Base-by-base conservation (phyloP, 108 stramenopile species). In the Fragilaria radians region DNA sequence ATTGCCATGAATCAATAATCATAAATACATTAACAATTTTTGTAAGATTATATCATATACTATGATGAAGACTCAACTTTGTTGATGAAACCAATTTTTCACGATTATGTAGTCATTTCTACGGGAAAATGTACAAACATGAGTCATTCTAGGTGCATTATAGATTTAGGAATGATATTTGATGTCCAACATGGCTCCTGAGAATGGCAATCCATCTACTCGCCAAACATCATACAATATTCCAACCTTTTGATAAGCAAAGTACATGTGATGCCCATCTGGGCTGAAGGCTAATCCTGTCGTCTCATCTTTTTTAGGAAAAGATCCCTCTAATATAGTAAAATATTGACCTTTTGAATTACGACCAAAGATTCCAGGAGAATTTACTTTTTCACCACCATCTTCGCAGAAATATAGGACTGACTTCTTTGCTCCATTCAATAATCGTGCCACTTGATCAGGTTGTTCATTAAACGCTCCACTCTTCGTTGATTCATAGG, bases 351-450 rank as follows among this genome's bases (percentile, higher is more conserved):
- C 79, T 1, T 32, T 19, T 0, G 33, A 18, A 60, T 77, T 61
- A 5, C 63, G 27, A 0, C 61, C 79, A 55, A 74, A 73, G 9
- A 82, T 48, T 4, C 79, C 85, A 0, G 66, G 51, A n/a, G 55
- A 5, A 7, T 14, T 14, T 11, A 11, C 36, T 0, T 52, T 58
- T 0, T 25, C 29, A 5, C 68, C 77, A 21, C 70, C 76, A 25
- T 81, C 75, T 70, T 86, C 79, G 0, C 75, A 77, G 9, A 82
- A 66, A 56, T 79, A 86, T 1, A 86, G 23, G 25, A 82, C 52
- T 2, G 71, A 59, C 0, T 33, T 36, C 5, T 59, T 48, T 19
- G 42, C 55, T 0, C 51, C 48, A 42, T 7, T 42, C 36, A 42
- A 7, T 14, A 42, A 42, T 42, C 67, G 49, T 34, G 57, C 46